Evolutionary conservation across 2,329 filamentous ascomycete genomes (phyloP), one percentile per base, ranked within the genome.

Genomic region (Lasiodiplodia sp.): DNA sequence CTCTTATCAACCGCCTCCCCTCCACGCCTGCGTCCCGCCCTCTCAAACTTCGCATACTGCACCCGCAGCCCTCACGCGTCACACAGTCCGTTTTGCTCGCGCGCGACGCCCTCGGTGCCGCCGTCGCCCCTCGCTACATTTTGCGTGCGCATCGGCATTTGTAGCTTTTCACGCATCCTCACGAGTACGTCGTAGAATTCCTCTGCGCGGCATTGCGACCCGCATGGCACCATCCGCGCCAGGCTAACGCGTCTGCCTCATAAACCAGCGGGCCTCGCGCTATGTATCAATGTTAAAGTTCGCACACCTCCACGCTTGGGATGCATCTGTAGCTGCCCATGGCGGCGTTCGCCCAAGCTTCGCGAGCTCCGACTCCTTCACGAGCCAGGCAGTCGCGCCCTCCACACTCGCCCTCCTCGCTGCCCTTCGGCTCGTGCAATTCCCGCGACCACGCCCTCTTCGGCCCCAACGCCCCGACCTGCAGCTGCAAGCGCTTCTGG

Each of bases 401-500:
- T 52, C 44, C 21, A 55, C 63, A 14, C 37, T 65, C 67, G 65
- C 66, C 68, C 40, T 68, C 71, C 21, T 72, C 51, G 21, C 77
- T 86, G 18, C 86, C 86, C n/a, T 80, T 76, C 71, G 86, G 86
- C 57, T 77, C 81, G 40, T 88, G 86, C 79, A 84, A 85, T 74
- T 85, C 80, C 75, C 83, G 82, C 72, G 82, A 86, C 70, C 73
- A 84, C 69, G 80, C 75, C 58, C 11, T 7, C 18, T 71, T 75
- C 49, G 82, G 84, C 51, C 74, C 75, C n/a, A 76, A 74, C 70
- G 80, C 81, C 16, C 79, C 81, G 40, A 76, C 72, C 37, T 88
- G 86, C 77, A 85, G 85, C 55, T 88, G 86, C 75, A 79, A 80
- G 69, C 81, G 85, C 65, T 88, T 87, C 72, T 87, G 84, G 83